Conservation (phyloP, 257 asterid genomes). For the Fraxinus americana region DNA sequence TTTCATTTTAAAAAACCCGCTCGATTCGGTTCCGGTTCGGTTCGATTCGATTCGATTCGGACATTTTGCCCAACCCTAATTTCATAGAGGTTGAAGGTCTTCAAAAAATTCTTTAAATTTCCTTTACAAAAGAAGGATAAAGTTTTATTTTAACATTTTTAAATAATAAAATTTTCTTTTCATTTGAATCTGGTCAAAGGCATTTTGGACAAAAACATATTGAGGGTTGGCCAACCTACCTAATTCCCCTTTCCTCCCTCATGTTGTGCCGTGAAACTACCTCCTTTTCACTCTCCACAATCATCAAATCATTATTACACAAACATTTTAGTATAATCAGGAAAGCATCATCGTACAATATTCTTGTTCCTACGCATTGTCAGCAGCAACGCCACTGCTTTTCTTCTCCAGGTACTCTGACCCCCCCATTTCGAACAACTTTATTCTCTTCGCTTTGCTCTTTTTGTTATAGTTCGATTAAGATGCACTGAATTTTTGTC, state of each 20-base stretch:
- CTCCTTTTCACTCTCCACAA: conserved; percentile 2
- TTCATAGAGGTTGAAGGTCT: no score
- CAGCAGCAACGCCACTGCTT: conserved; percentile 26
- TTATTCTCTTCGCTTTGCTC: background rate
- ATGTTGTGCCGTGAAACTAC: conserved; percentile 29
- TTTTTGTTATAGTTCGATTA: conserved; percentile 3
- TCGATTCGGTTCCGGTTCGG: no score
- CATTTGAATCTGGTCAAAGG: no score
- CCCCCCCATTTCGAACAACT: background rate
- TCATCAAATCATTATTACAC: conserved; percentile 9
- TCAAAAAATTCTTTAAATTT: no score
- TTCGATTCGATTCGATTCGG: no score
- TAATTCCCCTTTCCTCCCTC: background rate
- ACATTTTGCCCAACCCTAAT: no score
- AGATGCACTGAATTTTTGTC: background rate
- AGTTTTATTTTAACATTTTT: no score
- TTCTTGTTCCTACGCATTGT: background rate
- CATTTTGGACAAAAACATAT: no score
- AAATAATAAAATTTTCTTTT: no score
- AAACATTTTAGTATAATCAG: background rate
- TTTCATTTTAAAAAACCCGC: no score
- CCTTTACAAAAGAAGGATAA: no score
- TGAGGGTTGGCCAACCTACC: no score
- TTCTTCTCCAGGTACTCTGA: conserved; percentile 27
- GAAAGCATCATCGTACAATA: conserved; percentile 12